These are phyloP conservation scores for Corymbia maculata DNA, from an alignment of 345 rosid genomes.

Conservation along the genomic window DNA sequence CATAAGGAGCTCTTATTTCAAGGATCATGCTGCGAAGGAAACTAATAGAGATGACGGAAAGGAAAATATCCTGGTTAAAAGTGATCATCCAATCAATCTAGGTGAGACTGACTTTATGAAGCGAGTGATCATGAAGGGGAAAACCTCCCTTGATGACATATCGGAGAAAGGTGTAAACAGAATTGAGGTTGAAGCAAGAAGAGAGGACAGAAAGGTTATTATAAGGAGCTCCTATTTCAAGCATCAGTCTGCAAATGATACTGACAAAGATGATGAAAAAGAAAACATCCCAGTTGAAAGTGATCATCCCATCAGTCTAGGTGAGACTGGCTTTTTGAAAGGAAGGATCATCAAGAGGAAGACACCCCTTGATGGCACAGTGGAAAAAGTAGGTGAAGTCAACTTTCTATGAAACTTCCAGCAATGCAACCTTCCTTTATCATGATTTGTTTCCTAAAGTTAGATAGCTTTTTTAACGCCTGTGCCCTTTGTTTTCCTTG, in stretches of 20 bases:
- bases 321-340: background rate
- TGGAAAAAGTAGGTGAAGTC: slow-evolving; percentile 32
- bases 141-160: background rate
- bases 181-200: slow-evolving; percentile 23
- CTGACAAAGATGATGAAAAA: slow-evolving; percentile 15
- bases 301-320: background rate
- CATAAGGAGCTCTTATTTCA: slow-evolving; percentile 59
- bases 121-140: slow-evolving; percentile 1
- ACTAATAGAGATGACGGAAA: slow-evolving; percentile 20
- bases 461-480: background rate
- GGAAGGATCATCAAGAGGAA: slow-evolving; percentile 50
- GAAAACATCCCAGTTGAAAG: slow-evolving; percentile 13
- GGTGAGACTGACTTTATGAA: background rate
- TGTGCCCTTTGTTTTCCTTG: background rate
- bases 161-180: background rate
- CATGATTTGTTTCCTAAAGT: background rate
- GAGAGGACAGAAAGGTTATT: slow-evolving; percentile 34
- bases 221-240: slow-evolving; percentile 61
- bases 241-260: slow-evolving; percentile 32
- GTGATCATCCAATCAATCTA: slow-evolving; percentile 5
- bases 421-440: background rate
- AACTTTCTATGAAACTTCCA: background rate
- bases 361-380: slow-evolving; percentile 16
- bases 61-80: slow-evolving; percentile 13
- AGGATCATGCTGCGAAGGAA: slow-evolving; percentile 33